Evolutionary conservation across 2,329 filamentous ascomycete species (phyloP).

Genomic region (Thielaviopsis euricoi): DNA sequence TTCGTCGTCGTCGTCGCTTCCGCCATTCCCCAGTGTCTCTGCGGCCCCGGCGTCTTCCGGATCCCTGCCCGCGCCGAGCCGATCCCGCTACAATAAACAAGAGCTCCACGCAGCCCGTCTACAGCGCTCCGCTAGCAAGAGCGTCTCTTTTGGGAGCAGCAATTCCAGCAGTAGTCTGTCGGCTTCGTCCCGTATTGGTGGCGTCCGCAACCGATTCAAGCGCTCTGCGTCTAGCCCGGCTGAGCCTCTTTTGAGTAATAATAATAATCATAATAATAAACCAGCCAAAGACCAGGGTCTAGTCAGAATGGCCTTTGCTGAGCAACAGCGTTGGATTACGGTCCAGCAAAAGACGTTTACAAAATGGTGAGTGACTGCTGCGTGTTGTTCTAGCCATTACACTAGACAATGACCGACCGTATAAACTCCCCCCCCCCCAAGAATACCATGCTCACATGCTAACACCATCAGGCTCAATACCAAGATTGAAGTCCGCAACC

Average conservation of each 20-base stretch:
- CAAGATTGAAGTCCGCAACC: slow-evolving; percentile 63
- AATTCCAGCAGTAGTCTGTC: slow-evolving; percentile 3
- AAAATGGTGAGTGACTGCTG: slow-evolving; percentile 50
- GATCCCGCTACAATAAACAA: slow-evolving; percentile 23
- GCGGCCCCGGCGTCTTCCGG: slow-evolving; percentile 15
- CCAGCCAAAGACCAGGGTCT: slow-evolving; percentile 31
- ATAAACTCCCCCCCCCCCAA: too few relatives aligned
- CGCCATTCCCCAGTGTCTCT: neutral
- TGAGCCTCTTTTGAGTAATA: slow-evolving; percentile 29
- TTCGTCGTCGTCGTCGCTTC: neutral
- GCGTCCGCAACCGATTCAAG: slow-evolving; percentile 20
- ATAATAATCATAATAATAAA: slow-evolving; percentile 13
- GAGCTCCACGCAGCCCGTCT: slow-evolving; percentile 32
- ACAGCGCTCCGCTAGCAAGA: slow-evolving; percentile 27
- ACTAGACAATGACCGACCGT: too few relatives aligned
- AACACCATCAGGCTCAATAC: slow-evolving; percentile 65
- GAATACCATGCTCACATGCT: too few relatives aligned
- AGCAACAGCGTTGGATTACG: slow-evolving; percentile 52
- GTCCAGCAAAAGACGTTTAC: slow-evolving; percentile 99
- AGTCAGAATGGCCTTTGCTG: slow-evolving; percentile 45
- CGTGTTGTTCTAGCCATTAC: too few relatives aligned
- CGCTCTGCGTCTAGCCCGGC: slow-evolving; percentile 22
- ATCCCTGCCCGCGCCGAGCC: slow-evolving; percentile 22
- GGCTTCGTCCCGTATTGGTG: slow-evolving; percentile 12
- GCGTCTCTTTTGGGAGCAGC: slow-evolving; percentile 17